Base-by-base conservation (phyloP, 768 basidiomycete genomes). In the Suillus americanus region DNA sequence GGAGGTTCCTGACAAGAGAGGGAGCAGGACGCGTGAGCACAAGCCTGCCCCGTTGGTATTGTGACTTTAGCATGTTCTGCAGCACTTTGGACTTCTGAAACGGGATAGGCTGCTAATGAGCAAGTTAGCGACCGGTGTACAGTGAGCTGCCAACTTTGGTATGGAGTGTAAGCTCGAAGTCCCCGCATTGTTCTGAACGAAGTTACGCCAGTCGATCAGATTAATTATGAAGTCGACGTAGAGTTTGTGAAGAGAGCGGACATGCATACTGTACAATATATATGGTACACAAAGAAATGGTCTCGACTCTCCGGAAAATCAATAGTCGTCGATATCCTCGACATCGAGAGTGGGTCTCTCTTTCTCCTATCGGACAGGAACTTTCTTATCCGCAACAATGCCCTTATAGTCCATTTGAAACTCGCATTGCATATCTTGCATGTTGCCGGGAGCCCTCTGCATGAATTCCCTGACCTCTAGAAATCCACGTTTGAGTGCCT, bases 361-460 rank as follows among this genome's bases (percentile, higher is more conserved):
- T 48, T 59, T 46, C 54, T 66, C 67, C 35, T 61, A 41, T 3
- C 12, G 14, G 35, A 4, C 62, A 0, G 12, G 3, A 25, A 30
- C 55, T 5, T 38, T 55, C 50, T 65, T 64, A 54, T 69, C 66
- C 18, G 37, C 18, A 65, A 76, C 73, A 45, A 82, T 79, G 1
- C 79, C 73, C 43, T 77, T 76, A 60, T 75, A 68, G 13, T 73
- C 81, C 5, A 72, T 45, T 6, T 66, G 59, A 13, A 82, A 64
- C 28, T 79, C 71, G 0, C 56, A 35, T n/a, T 65, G 35, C 38
- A 75, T 55, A 13, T 73, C 76, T 25, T 63, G 64, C 30, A 62
- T 62, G 3, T 30, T 14, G n/a, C 63, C 66, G 7, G 74, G 76
- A 40, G 78, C 66, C 41, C 50, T 62, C 48, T 68, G 55, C 23